Evolutionary conservation across 1,284 basidiomycete species (phyloP), one percentile per base, ranked within the genome.

Genomic region (Cryptococcus sp.): DNA sequence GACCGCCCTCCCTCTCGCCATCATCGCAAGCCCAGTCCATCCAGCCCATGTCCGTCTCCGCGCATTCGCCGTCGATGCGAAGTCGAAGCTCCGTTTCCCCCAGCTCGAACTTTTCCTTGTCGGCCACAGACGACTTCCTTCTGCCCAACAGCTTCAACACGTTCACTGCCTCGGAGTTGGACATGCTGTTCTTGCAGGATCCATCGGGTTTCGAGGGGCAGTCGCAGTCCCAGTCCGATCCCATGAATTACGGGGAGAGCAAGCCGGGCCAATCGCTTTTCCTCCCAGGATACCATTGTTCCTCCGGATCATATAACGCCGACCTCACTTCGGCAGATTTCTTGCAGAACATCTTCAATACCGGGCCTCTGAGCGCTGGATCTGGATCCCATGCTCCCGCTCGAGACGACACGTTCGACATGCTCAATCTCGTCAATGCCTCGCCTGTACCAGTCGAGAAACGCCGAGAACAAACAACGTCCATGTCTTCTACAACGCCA

Each of bases 201-300:
- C 47, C 49, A 41, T 60, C 61, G 43, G 74, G 72, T 43, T 63
- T 74, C 16, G 74, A 76, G 56, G 60, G 70, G 57, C 59, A 74
- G 49, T 65, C 49, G 30, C 40, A 40, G n/a, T 35, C 39, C 38
- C 19, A 41, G 35, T 38, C 27, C 53, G 16, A 22, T 40, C 22
- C 13, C 17, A 49, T 17, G 22, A 30, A 23, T 16, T 25, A 49
- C 30, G 35, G 48, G 11, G 25, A 27, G 27, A 25, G 23, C 27
- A 65, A 64, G 38, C 49, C 54, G 0, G 54, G 55, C 5, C 59
- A 61, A 40, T 27, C 52, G 0, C 55, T 66, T 45, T 59, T 43
- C 40, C 50, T 66, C 19, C 64, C 63, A 11, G 48, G 54, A 22
- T 39, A 53, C 25, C 41, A 53, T 27, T 50, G 45, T 38, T 39